Evolutionary conservation across 2,329 filamentous ascomycete species (phyloP).

Genomic region (Harringtonia aguacate): DNA sequence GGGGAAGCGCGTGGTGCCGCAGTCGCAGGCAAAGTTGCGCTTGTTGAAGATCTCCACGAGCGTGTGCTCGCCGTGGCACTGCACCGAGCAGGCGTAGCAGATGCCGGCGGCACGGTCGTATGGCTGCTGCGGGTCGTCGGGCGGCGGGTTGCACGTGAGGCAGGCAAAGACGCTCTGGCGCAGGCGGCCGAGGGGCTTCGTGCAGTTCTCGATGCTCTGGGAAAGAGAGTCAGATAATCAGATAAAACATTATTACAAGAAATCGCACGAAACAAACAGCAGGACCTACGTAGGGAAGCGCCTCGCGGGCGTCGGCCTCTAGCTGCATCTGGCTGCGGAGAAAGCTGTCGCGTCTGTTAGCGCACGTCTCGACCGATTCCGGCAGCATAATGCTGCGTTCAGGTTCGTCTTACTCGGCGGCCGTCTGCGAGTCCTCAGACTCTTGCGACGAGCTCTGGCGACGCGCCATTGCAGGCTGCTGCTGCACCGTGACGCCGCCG

Average conservation of each 20-base stretch:
- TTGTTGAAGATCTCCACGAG: conserved; percentile 95
- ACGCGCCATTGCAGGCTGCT: conserved; percentile 23
- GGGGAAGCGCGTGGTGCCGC: conserved; percentile 74
- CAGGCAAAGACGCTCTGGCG: conserved; percentile 88
- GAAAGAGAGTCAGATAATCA: neutral
- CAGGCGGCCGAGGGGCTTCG: conserved; percentile 76
- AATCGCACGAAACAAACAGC: neutral
- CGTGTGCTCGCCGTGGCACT: conserved; percentile 90
- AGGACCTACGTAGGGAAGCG: conserved; percentile 70
- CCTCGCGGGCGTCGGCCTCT: conserved; percentile 90
- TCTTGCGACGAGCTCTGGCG: conserved; percentile 50
- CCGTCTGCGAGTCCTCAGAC: conserved; percentile 60
- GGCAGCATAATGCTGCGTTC: no score
- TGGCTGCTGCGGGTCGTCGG: conserved; percentile 47
- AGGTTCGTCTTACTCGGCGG: conserved; percentile 53
- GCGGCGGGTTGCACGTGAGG: conserved; percentile 81
- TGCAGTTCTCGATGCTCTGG: conserved; percentile 92
- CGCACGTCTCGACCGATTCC: no score
- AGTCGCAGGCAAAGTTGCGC: conserved; percentile 93
- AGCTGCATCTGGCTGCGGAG: conserved; percentile 82
- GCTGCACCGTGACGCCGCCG: conserved; percentile 31
- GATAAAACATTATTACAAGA: no score
- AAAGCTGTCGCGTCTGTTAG: conserved; percentile 57
- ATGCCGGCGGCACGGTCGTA: conserved; percentile 64
- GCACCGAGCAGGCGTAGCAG: conserved; percentile 94